A percentile compares a stretch with the other conserved stretches of the same genome.
These are phyloP conservation scores for Nigrospora osmanthi DNA, from an alignment of 2,329 filamentous ascomycete genomes.

Conservation along the genomic window DNA sequence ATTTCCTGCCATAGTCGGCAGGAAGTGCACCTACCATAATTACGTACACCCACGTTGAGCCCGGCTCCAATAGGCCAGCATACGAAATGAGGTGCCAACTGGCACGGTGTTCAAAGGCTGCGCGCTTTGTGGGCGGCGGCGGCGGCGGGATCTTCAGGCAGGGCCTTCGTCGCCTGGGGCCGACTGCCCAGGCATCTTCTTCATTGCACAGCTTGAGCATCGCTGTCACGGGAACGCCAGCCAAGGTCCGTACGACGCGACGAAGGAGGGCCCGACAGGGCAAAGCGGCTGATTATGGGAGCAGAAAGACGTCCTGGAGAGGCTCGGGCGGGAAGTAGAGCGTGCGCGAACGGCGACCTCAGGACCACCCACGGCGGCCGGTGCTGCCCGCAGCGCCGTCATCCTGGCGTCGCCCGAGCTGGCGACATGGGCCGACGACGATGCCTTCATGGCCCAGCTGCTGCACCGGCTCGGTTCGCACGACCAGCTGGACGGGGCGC, in stretches of 20 bases:
- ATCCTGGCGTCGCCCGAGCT: constrained; percentile 42
- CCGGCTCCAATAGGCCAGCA: no score
- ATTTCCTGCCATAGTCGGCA: no score
- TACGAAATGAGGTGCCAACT: no score
- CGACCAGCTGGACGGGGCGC: background rate
- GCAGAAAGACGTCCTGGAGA: background rate
- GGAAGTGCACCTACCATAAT: no score
- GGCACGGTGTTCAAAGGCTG: no score
- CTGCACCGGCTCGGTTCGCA: constrained; percentile 14
- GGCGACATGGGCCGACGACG: constrained; percentile 38
- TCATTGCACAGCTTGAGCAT: constrained; percentile 1
- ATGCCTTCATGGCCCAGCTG: constrained; percentile 27
- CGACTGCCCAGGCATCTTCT: no score
- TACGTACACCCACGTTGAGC: no score
- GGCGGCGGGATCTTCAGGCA: no score
- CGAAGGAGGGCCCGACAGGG: background rate
- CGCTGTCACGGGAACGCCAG: background rate
- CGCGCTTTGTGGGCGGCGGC: no score
- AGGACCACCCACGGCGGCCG: no score
- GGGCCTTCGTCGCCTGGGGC: no score
- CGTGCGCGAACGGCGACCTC: background rate
- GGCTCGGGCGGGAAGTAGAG: background rate
- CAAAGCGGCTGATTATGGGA: background rate
- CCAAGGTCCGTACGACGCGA: constrained; percentile 1
- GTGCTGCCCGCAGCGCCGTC: constrained; percentile 21